These are phyloP conservation scores for Talaromyces pinophilus DNA, from an alignment of 2,329 filamentous ascomycete genomes.

Conservation along the genomic window DNA sequence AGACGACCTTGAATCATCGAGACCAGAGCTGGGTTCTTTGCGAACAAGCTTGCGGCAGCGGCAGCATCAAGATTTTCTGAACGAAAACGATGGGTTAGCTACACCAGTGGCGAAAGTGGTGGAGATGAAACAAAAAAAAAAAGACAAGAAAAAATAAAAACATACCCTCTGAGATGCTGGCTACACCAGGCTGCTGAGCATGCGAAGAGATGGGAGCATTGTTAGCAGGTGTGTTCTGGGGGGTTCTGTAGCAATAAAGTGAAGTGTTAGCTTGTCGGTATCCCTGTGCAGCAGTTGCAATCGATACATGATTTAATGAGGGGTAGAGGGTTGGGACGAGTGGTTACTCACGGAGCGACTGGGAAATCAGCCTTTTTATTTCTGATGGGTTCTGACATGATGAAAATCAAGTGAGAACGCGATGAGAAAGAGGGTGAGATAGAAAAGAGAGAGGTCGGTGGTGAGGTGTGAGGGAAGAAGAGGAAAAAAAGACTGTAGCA, in stretches of 20 bases:
- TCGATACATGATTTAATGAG: slow-evolving; percentile 18
- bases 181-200: slow-evolving; percentile 89
- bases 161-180: slow-evolving; percentile 96
- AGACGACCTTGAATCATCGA: slow-evolving; percentile 98
- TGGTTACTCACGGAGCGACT: slow-evolving; percentile 62
- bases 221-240: slow-evolving; percentile 94
- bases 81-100: slow-evolving; percentile 27
- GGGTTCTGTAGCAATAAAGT: slow-evolving; percentile 65
- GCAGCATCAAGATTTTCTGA: slow-evolving; percentile 83
- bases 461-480: slow-evolving; percentile 17
- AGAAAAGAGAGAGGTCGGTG: not conserved
- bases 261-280: slow-evolving; percentile 25
- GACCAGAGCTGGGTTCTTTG: slow-evolving; percentile 90
- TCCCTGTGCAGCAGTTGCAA: slow-evolving; percentile 14
- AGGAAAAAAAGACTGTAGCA: slow-evolving; percentile 14
- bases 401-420: slow-evolving; percentile 21
- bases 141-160: slow-evolving; percentile 16
- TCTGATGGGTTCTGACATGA: slow-evolving; percentile 68
- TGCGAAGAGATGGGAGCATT: slow-evolving; percentile 97
- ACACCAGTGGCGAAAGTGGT: slow-evolving; percentile 23
- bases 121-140: not conserved
- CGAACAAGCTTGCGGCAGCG: slow-evolving; percentile 87
- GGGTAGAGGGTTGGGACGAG: slow-evolving; percentile 14
- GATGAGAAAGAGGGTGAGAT: slow-evolving; percentile 7
- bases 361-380: slow-evolving; percentile 65